Percentiles rank a stretch among this genome's conserved stretches.
phyloP scores from a whole-genome alignment of 2,329 filamentous ascomycete species.

The Phialophora expanda region DNA sequence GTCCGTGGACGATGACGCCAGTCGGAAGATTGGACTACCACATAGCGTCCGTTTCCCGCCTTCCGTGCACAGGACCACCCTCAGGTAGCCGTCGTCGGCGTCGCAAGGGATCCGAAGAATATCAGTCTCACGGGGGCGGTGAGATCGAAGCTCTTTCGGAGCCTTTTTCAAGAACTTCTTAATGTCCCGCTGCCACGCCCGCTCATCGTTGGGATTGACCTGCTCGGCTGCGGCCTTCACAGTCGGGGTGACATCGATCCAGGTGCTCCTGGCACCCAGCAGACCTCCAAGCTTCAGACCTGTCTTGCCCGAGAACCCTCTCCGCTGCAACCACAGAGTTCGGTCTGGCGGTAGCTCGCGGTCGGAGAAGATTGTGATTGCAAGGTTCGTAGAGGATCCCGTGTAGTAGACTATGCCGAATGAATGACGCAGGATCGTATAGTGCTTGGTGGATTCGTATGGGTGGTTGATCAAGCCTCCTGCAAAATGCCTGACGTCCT shows the following conservation, averaged over 20 bases:
- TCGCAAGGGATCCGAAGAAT: slow-evolving; percentile 68
- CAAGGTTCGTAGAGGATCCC: slow-evolving; percentile 67
- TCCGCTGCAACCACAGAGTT: slow-evolving; percentile 70
- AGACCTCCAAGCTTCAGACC: slow-evolving; percentile 71
- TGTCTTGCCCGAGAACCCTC: slow-evolving; percentile 70
- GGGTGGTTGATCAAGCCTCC: slow-evolving; percentile 68
- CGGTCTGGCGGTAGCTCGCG: slow-evolving; percentile 61
- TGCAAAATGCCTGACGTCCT: slow-evolving; percentile 68
- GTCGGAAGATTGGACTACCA: slow-evolving; percentile 69
- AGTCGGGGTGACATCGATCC: slow-evolving; percentile 71
- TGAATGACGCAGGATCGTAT: slow-evolving; percentile 70
- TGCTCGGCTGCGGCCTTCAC: slow-evolving; percentile 55
- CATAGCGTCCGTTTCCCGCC: slow-evolving; percentile 63
- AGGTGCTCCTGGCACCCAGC: slow-evolving; percentile 63
- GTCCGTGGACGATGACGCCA: slow-evolving; percentile 69
- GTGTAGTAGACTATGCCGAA: slow-evolving; percentile 68
- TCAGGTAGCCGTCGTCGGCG: slow-evolving; percentile 70
- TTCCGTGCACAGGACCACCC: slow-evolving; percentile 66
- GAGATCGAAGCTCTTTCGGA: slow-evolving; percentile 52
- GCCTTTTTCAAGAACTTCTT: slow-evolving; percentile 66
- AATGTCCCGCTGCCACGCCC: slow-evolving; percentile 71
- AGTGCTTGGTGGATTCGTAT: slow-evolving; percentile 68
- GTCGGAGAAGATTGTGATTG: slow-evolving; percentile 68
- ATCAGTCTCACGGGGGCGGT: slow-evolving; percentile 66
- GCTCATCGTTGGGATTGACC: slow-evolving; percentile 63